A percentile compares a stretch with the other conserved stretches of the same genome.
Conservation (phyloP, 106 monocot species). For the Narthecium ossifragum region DNA sequence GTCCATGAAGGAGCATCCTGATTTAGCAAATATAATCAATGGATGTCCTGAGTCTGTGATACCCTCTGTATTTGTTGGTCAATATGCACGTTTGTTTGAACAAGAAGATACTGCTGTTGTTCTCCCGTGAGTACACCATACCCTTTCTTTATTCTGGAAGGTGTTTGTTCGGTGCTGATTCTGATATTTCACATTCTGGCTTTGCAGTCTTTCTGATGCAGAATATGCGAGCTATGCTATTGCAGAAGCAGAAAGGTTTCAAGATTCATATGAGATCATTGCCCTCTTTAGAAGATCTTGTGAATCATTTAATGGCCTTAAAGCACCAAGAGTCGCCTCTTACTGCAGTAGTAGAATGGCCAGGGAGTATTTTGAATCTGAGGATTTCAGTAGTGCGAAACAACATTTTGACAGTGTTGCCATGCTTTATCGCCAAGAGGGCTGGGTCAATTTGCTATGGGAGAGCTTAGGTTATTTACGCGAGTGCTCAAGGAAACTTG, state of each 20-base stretch:
- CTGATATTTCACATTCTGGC: slow-evolving; percentile 13
- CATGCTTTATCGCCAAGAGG: slow-evolving; percentile 71
- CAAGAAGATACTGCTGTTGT: slow-evolving; percentile 50
- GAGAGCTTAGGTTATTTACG: slow-evolving; percentile 77
- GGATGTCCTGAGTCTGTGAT: slow-evolving; percentile 50
- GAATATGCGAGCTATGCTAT: slow-evolving; percentile 64
- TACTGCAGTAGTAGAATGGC: slow-evolving; percentile 70
- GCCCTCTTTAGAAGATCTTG: slow-evolving; percentile 65
- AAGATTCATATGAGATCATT: slow-evolving; percentile 86
- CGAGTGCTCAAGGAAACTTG: slow-evolving; percentile 59
- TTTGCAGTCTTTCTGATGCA: slow-evolving; percentile 76
- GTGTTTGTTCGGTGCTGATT: slow-evolving; percentile 6
- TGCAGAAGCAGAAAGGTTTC: slow-evolving; percentile 63
- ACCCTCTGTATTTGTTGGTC: slow-evolving; percentile 67
- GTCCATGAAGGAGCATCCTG: slow-evolving; percentile 20
- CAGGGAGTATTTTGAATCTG: slow-evolving; percentile 54
- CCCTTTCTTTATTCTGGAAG: not conserved
- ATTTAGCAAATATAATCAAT: slow-evolving; percentile 16
- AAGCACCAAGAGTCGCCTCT: slow-evolving; percentile 62
- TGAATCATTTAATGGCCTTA: slow-evolving; percentile 70
- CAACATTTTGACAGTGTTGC: slow-evolving; percentile 57
- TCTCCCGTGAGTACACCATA: slow-evolving; percentile 51
- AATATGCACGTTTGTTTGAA: slow-evolving; percentile 69
- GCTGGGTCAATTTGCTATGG: slow-evolving; percentile 87
- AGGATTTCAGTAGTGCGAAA: slow-evolving; percentile 70